Evolutionary conservation across 1,284 basidiomycete genomes (phyloP).

Genomic region (Grifola frondosa): DNA sequence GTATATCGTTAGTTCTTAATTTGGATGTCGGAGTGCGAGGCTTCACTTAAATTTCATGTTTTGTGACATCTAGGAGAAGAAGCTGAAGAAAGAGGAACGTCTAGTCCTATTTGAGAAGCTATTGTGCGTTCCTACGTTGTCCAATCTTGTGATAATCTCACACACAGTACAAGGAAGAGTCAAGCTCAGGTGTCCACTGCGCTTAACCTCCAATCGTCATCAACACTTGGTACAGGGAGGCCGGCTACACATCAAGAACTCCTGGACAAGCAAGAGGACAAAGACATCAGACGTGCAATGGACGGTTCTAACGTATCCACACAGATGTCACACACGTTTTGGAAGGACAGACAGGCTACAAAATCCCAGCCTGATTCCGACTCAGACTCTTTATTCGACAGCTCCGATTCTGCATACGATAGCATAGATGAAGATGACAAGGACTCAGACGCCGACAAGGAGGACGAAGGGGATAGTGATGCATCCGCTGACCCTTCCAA

Average conservation of each 20-base stretch:
- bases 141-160: conserved; percentile 7
- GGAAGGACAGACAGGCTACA: conserved; percentile 26
- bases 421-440: conserved; percentile 38
- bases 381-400: conserved; percentile 71
- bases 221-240: conserved; percentile 76
- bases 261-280: conserved; percentile 59
- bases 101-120: conserved; percentile 72
- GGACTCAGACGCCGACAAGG: conserved; percentile 15
- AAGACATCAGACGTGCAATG: conserved; percentile 52
- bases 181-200: conserved; percentile 65
- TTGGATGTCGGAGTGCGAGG: not conserved
- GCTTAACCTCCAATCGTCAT: conserved; percentile 68
- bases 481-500: not conserved
- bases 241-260: conserved; percentile 57
- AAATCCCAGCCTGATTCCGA: conserved; percentile 24
- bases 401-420: conserved; percentile 71
- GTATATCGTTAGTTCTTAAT: conserved; percentile 64
- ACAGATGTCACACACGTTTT: conserved; percentile 24
- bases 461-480: conserved; percentile 14
- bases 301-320: conserved; percentile 36
- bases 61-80: conserved; percentile 63
- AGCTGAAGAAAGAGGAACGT: conserved; percentile 83
- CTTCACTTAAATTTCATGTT: not conserved
- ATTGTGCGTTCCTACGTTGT: conserved; percentile 50
- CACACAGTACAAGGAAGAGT: conserved; percentile 54